phyloP scores from a whole-genome alignment of 2,329 filamentous ascomycete genomes.

The Microthyrium microscopicum region DNA sequence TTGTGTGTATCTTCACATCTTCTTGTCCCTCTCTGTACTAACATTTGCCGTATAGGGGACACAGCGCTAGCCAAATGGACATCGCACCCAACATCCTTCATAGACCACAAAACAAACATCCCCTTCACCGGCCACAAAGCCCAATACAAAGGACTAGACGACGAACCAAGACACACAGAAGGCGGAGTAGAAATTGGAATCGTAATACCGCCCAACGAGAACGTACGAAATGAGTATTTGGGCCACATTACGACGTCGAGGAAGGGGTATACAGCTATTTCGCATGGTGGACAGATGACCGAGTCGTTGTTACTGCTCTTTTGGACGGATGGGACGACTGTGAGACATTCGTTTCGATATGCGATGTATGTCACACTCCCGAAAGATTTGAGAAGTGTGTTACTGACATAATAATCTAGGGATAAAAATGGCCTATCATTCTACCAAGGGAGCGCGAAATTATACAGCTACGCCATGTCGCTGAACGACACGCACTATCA shows the following conservation, averaged over 20 bases:
- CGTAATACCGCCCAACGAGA: conserved; percentile 1
- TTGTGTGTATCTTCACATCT: background rate
- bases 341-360: conserved; percentile 42
- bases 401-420: conserved; percentile 14
- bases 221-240: conserved; percentile 4
- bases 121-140: conserved; percentile 1
- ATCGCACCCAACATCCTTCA: background rate
- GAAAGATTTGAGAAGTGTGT: background rate
- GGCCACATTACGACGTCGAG: conserved; percentile 12
- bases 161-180: background rate
- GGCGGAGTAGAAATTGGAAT: conserved; percentile 4
- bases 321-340: conserved; percentile 36
- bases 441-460: conserved; percentile 44
- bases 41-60: background rate
- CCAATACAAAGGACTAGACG: background rate
- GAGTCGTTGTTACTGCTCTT: conserved; percentile 40
- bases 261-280: conserved; percentile 42
- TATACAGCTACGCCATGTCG: conserved; percentile 42
- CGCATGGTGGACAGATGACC: conserved; percentile 40
- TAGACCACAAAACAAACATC: conserved; percentile 3
- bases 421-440: conserved; percentile 42
- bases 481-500: conserved; percentile 43
- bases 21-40: background rate
- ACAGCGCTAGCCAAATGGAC: background rate
- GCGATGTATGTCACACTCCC: conserved; percentile 18